Evolutionary conservation across 371 early-diverging fungal species (phyloP), one percentile per base, ranked within the genome.

Genomic region (Batkoa obscura): DNA sequence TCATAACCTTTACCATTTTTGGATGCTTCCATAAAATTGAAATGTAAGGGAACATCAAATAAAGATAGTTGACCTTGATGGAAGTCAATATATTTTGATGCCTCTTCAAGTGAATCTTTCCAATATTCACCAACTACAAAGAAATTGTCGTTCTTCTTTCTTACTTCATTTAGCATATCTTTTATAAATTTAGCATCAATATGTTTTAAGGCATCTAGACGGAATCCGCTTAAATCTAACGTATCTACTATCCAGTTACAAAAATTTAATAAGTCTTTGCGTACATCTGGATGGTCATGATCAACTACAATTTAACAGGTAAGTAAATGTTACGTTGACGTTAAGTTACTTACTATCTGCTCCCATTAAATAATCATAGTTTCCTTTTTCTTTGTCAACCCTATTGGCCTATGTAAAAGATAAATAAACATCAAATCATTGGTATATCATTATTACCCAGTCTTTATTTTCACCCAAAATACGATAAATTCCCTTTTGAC

Each of bases 341-440:
- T n/a, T n/a, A n/a, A n/a, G n/a, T n/a, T 23, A 23, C 23, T 23
- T 23, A 23, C 23, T 57, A 47, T 71, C 60, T 12, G 63, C 61
- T 10, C 60, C 65, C 65, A 68, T 65, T 33, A 71, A 54, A 43
- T 67, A 71, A 58, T 71, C 72, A 58, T 66, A 71, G 60, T 71
- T 71, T 48, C 72, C 69, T 13, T 64, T 62, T 35, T 71, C 72
- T 12, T 52, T 45, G 50, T 68, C 68, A 1, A 71, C 69, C 46
- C 67, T 63, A 13, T 67, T 61, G 0, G 71, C 57, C 15, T 6
- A 23, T 23, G 23, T 23, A 23, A 23, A 23, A 23, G 23, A 23
- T 23, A 23, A 23, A 23, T 23, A 23, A 23, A 23, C 23, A 23
- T 23, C 23, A 23, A 23, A 23, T 23, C 23, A 23, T 23, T 23